Evolutionary conservation across 1,284 basidiomycete species (phyloP).

Genomic region (Rhodotorula sp.): DNA sequence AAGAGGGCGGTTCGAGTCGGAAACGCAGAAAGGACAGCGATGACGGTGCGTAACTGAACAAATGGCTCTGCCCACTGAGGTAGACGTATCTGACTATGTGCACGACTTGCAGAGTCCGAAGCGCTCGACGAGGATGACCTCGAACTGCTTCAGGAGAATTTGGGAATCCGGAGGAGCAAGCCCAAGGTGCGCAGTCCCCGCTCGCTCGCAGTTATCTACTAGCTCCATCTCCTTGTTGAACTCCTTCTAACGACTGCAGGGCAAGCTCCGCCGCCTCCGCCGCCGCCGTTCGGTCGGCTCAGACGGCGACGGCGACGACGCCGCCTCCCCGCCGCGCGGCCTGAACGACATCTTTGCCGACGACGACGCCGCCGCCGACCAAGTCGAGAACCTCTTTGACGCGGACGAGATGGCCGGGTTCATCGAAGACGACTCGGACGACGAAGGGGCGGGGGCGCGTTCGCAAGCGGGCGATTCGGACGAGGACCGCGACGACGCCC

Average conservation of each 20-base stretch:
- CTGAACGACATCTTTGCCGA: slow-evolving; percentile 49
- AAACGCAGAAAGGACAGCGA: slow-evolving; percentile 58
- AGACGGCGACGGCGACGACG: slow-evolving; percentile 45
- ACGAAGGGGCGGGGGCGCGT: slow-evolving; percentile 26
- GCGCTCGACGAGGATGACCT: slow-evolving; percentile 93
- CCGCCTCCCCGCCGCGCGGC: slow-evolving; percentile 19
- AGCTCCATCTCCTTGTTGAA: slow-evolving; percentile 53
- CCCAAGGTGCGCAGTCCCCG: slow-evolving; percentile 33
- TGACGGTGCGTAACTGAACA: slow-evolving; percentile 28
- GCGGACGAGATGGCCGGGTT: slow-evolving; percentile 60
- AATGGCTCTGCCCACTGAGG: no score
- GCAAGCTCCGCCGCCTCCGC: slow-evolving; percentile 67
- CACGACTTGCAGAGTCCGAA: slow-evolving; percentile 56
- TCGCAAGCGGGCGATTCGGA: slow-evolving; percentile 30
- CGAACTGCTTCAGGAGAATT: slow-evolving; percentile 92
- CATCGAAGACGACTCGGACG: slow-evolving; percentile 73
- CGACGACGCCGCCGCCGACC: slow-evolving; percentile 69
- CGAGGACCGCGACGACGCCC: slow-evolving; percentile 32
- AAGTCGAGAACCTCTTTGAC: slow-evolving; percentile 39
- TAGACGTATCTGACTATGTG: not conserved
- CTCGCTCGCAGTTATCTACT: not conserved
- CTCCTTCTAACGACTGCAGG: slow-evolving; percentile 42
- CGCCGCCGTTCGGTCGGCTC: slow-evolving; percentile 63
- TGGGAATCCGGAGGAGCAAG: slow-evolving; percentile 59
- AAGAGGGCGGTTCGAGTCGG: slow-evolving; percentile 53